A percentile compares a stretch with the other conserved stretches of the same genome.
Conservation (phyloP, 371 early-diverging fungal genomes). For the Mucor ambiguus region DNA sequence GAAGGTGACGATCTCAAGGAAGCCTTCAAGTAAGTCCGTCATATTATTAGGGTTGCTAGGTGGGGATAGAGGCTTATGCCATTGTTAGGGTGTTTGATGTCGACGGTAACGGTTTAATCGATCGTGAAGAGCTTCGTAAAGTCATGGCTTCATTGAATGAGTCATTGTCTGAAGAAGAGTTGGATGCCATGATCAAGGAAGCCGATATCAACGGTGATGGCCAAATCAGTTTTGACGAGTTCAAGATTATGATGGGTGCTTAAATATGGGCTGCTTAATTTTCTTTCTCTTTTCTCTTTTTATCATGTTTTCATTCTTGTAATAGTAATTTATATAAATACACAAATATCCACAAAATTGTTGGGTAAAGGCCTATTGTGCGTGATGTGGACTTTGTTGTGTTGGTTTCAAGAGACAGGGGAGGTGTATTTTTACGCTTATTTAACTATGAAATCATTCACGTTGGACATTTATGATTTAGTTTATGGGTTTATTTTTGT, state of each 20-base stretch:
- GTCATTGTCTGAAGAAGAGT: constrained; percentile 58
- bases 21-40: constrained; percentile 43
- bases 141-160: constrained; percentile 64
- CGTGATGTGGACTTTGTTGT: not conserved
- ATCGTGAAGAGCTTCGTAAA: constrained; percentile 62
- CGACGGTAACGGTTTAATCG: constrained; percentile 74
- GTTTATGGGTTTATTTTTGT: not conserved
- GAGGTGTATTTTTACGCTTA: not conserved
- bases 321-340: not conserved
- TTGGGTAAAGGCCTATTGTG: not conserved
- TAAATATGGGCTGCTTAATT: constrained; percentile 13
- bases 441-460: not conserved
- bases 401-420: not conserved
- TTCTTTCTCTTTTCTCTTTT: not conserved
- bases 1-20: constrained; percentile 47
- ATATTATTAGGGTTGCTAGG: not conserved
- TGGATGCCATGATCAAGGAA: constrained; percentile 70
- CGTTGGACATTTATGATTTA: not conserved
- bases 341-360: not conserved
- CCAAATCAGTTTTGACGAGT: constrained; percentile 48
- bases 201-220: constrained; percentile 54
- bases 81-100: constrained; percentile 64
- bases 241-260: constrained; percentile 68
- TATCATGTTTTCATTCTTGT: not conserved
- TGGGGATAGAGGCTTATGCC: not conserved